These are phyloP conservation scores for Chlamydomonas sphaeroides DNA, from an alignment of 139 green algal species.

Conservation along the genomic window DNA sequence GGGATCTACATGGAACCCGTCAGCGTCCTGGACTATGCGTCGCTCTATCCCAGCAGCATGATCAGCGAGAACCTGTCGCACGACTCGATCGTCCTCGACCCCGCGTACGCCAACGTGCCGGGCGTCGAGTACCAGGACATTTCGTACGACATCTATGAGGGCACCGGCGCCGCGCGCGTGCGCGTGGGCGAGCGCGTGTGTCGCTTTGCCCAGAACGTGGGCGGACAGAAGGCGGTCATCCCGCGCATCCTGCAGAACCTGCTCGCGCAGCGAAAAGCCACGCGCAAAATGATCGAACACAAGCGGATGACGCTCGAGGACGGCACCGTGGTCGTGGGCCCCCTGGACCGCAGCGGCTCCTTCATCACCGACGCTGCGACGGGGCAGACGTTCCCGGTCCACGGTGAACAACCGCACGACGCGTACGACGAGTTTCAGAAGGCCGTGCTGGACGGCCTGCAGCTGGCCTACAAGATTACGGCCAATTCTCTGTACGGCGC, in stretches of 20 bases:
- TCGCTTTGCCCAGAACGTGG: constrained; percentile 1
- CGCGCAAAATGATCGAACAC: not conserved
- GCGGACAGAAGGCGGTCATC: constrained; percentile 14
- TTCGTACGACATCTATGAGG: constrained; percentile 12
- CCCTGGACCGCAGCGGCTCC: not conserved
- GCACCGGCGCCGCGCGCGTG: not conserved
- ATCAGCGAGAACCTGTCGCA: constrained; percentile 40
- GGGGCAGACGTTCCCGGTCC: no score
- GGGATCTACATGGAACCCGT: constrained; percentile 49
- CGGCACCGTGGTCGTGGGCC: no score
- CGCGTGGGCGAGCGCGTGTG: not conserved
- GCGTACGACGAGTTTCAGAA: constrained; percentile 14
- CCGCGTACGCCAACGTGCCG: constrained; percentile 30
- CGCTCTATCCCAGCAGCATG: constrained; percentile 42
- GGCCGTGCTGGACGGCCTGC: constrained; percentile 44
- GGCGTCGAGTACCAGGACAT: constrained; percentile 34
- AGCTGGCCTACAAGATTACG: constrained; percentile 46
- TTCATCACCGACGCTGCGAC: no score
- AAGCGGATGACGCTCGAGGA: not conserved
- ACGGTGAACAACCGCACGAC: no score
- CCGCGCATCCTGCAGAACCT: constrained; percentile 26
- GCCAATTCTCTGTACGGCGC: constrained; percentile 44
- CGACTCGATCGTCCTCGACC: constrained; percentile 30
- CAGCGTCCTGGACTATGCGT: constrained; percentile 42
- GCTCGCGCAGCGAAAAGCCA: constrained; percentile 12